phyloP scores from a whole-genome alignment of 2,329 filamentous ascomycete genomes.

The Botrytis tulipae region DNA sequence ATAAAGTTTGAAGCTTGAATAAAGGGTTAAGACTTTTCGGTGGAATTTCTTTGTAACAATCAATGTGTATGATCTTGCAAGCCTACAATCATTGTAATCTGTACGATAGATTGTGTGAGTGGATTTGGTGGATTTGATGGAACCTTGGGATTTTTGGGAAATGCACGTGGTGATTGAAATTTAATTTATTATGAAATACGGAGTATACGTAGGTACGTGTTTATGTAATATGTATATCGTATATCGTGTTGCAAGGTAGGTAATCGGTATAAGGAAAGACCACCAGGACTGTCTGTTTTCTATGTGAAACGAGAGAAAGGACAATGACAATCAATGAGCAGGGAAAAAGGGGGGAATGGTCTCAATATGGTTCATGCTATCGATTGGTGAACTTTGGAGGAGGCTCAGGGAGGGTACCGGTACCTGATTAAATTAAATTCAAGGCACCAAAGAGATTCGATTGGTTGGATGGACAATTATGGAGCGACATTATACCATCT shows the following conservation, averaged over 20 bases:
- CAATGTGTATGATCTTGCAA: no score
- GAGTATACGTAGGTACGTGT: not conserved
- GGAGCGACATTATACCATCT: rapidly evolving
- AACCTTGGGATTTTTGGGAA: no score
- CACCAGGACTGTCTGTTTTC: no score
- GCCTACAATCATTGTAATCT: no score
- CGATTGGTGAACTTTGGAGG: not conserved
- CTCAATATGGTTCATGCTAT: slow-evolving; percentile 4
- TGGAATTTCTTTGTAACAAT: no score
- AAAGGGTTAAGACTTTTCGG: no score
- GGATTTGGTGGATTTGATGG: no score
- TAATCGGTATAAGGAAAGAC: not conserved
- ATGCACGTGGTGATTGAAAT: not conserved
- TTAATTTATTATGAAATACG: not conserved
- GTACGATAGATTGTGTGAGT: no score
- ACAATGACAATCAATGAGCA: no score
- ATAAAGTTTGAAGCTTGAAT: slow-evolving; percentile 1
- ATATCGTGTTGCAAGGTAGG: not conserved
- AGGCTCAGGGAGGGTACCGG: no score
- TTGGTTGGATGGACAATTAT: not conserved
- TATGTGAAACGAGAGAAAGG: not conserved
- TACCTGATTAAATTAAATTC: no score
- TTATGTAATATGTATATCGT: not conserved
- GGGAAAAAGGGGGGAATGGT: not conserved
- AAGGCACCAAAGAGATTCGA: not conserved